A percentile compares a stretch with the other conserved stretches of the same genome.
phyloP scores from a whole-genome alignment of 2,329 filamentous ascomycete genomes.

The Pyricularia pennisetigena region DNA sequence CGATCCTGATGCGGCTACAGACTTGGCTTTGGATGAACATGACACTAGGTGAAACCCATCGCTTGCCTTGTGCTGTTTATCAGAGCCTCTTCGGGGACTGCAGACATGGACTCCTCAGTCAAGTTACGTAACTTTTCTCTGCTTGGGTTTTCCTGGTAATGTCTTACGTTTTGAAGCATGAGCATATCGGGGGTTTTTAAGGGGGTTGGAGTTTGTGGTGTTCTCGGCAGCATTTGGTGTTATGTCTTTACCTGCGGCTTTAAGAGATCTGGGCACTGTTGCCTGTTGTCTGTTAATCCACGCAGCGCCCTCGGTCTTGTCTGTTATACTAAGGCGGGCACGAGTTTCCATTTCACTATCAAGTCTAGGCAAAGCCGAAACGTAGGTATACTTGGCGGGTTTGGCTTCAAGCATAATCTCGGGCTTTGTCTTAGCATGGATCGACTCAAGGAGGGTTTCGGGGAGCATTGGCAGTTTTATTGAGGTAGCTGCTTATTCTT shows the following conservation, averaged over 20 bases:
- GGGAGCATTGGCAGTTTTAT: not conserved
- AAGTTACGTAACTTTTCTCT: not conserved
- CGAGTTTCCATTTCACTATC: not conserved
- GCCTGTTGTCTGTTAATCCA: too few relatives aligned
- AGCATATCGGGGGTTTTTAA: not conserved
- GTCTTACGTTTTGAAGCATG: not conserved
- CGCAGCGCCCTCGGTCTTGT: too few relatives aligned
- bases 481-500: not conserved
- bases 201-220: not conserved
- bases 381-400: not conserved
- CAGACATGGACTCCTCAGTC: not conserved
- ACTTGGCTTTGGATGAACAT: slow-evolving; percentile 22
- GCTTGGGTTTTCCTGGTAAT: not conserved
- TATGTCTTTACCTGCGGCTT: too few relatives aligned
- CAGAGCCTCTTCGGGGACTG: not conserved
- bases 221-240: not conserved
- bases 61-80: not conserved
- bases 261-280: too few relatives aligned
- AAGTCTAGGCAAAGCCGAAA: not conserved
- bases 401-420: not conserved
- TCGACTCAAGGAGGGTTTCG: not conserved
- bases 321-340: too few relatives aligned
- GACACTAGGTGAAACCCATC: slow-evolving; percentile 7
- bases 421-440: not conserved
- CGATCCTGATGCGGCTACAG: slow-evolving; percentile 27